These are phyloP conservation scores for Coemansia sp. DNA, from an alignment of 192 early-diverging fungal species.

Conservation along the genomic window DNA sequence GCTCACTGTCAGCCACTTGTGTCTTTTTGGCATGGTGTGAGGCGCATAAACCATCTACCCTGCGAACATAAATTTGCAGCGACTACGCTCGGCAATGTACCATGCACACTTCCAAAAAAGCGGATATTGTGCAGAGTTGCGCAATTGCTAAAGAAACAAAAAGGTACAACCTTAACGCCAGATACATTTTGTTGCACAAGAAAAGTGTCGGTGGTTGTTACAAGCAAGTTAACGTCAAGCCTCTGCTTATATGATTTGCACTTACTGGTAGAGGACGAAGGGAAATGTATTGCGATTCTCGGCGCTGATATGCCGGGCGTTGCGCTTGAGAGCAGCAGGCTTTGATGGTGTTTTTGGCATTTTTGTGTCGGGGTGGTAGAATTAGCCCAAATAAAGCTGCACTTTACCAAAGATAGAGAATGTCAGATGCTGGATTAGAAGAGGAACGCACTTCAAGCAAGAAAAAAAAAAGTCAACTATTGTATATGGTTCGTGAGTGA, in stretches of 20 bases:
- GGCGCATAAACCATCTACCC: too few relatives aligned
- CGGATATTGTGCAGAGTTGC: neutral
- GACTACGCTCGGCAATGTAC: neutral
- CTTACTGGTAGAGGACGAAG: conserved; percentile 27
- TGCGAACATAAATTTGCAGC: too few relatives aligned
- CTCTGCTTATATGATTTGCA: neutral
- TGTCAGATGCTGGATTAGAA: neutral
- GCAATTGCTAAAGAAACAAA: too few relatives aligned
- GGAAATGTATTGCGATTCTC: conserved; percentile 30
- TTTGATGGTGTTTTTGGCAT: conserved; percentile 15
- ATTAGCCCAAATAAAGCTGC: neutral
- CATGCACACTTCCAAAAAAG: neutral
- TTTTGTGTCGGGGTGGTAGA: neutral
- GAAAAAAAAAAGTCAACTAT: neutral
- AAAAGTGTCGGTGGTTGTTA: too few relatives aligned
- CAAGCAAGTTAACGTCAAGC: too few relatives aligned
- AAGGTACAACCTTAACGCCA: too few relatives aligned
- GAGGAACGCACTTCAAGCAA: neutral
- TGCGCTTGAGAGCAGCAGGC: neutral
- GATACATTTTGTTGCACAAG: too few relatives aligned
- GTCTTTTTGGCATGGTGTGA: too few relatives aligned
- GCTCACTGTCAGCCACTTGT: too few relatives aligned
- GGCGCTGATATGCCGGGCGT: conserved; percentile 9
- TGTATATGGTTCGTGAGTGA: too few relatives aligned
- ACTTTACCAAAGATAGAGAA: conserved; percentile 11